Conservation (phyloP, 352 stramenopile species). For the Phytophthora podocarpi region DNA sequence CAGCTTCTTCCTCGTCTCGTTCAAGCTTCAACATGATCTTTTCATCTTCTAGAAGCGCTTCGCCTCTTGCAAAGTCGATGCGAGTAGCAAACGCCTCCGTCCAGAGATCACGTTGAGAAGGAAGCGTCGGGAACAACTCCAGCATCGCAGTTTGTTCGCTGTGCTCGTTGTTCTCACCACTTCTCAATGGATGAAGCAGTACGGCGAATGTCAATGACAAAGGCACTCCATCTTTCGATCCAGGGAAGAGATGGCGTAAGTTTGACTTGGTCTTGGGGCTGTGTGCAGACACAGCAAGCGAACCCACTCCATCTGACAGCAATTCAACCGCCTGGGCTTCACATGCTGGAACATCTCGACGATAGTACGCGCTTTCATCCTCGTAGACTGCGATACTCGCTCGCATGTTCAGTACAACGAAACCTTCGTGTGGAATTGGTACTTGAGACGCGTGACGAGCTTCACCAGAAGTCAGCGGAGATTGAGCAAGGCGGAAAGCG, state of each 20-base stretch:
- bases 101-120: constrained; percentile 50
- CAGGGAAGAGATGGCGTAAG: constrained; percentile 28
- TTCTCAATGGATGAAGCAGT: constrained; percentile 20
- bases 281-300: constrained; percentile 7
- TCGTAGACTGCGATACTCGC: constrained; percentile 43
- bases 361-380: constrained; percentile 54
- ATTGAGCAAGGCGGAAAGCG: constrained; percentile 19
- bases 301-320: constrained; percentile 17
- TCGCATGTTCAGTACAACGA: constrained; percentile 42
- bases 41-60: constrained; percentile 59
- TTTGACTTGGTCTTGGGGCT: constrained; percentile 28
- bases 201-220: constrained; percentile 28
- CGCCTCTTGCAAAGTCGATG: constrained; percentile 55
- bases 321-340: constrained; percentile 44
- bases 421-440: constrained; percentile 27
- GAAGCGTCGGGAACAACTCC: constrained; percentile 45
- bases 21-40: constrained; percentile 56
- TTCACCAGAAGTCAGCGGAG: constrained; percentile 15
- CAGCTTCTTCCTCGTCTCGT: constrained; percentile 12
- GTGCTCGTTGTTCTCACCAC: neutral
- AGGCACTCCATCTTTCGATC: constrained; percentile 3
- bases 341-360: constrained; percentile 21
- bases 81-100: constrained; percentile 37
- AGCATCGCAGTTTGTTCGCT: constrained; percentile 28
- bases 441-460: constrained; percentile 21